Conservation (phyloP, 768 basidiomycete genomes). For the Lactarius tabidus region DNA sequence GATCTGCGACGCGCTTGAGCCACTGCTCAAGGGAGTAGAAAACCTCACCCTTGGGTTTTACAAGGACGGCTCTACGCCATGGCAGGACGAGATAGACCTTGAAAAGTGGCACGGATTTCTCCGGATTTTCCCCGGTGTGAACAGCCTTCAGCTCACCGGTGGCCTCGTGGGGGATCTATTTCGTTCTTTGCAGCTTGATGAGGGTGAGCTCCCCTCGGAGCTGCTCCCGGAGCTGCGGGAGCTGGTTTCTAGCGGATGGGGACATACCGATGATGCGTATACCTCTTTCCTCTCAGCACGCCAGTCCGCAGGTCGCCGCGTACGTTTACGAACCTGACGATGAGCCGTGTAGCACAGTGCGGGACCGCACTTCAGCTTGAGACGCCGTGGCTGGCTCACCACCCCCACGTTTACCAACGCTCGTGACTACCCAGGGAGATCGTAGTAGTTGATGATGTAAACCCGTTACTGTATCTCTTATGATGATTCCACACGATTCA, state of each 20-base stretch:
- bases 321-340: background rate
- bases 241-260: slow-evolving; percentile 5
- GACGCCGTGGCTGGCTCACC: background rate
- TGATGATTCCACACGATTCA: no score
- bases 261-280: background rate
- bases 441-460: no score
- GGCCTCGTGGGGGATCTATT: slow-evolving; percentile 2
- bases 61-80: background rate
- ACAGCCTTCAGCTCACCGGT: slow-evolving; percentile 1
- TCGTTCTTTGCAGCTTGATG: background rate
- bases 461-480: no score
- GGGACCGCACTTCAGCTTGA: background rate
- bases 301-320: background rate
- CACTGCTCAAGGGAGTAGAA: background rate
- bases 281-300: background rate
- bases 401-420: background rate
- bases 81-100: background rate
- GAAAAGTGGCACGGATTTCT: slow-evolving; percentile 2
- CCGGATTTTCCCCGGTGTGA: background rate
- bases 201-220: background rate
- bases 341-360: background rate
- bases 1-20: background rate
- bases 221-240: background rate
- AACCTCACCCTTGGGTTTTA: slow-evolving; percentile 6
- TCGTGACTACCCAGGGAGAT: no score